Evolutionary conservation across 352 stramenopile genomes (phyloP).

Genomic region (Pelagophyceae sp.): DNA sequence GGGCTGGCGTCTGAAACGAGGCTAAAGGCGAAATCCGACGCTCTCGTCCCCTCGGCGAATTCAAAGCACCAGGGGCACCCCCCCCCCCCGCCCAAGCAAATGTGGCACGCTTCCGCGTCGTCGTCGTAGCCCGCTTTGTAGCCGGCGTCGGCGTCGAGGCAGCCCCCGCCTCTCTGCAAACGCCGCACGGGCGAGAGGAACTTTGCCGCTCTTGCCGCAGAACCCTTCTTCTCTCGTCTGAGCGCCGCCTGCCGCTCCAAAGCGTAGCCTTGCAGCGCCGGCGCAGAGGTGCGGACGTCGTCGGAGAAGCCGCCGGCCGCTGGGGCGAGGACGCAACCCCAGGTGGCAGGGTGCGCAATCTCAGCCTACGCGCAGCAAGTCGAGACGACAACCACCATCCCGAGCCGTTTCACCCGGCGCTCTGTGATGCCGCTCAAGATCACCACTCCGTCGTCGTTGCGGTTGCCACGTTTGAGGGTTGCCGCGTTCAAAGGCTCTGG

Average conservation of each 20-base stretch:
- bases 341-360: not conserved
- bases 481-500: too few relatives aligned
- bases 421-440: too few relatives aligned
- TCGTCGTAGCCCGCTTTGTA: not conserved
- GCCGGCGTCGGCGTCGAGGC: not conserved
- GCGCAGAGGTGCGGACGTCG: not conserved
- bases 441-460: too few relatives aligned
- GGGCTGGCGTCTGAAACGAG: not conserved
- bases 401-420: too few relatives aligned
- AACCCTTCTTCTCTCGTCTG: too few relatives aligned
- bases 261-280: not conserved
- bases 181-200: not conserved
- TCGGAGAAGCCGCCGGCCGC: not conserved
- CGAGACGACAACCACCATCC: too few relatives aligned
- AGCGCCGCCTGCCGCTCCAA: not conserved
- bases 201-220: too few relatives aligned
- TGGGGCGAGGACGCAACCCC: not conserved
- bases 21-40: not conserved
- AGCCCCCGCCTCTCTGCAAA: not conserved
- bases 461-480: too few relatives aligned
- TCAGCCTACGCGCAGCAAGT: too few relatives aligned
- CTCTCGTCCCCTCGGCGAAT: not conserved
- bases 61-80: conserved; percentile 15
- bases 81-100: not conserved
- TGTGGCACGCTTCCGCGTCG: not conserved